Base-by-base conservation (phyloP, 2,329 filamentous ascomycete species). In the Cadophora gregata region DNA sequence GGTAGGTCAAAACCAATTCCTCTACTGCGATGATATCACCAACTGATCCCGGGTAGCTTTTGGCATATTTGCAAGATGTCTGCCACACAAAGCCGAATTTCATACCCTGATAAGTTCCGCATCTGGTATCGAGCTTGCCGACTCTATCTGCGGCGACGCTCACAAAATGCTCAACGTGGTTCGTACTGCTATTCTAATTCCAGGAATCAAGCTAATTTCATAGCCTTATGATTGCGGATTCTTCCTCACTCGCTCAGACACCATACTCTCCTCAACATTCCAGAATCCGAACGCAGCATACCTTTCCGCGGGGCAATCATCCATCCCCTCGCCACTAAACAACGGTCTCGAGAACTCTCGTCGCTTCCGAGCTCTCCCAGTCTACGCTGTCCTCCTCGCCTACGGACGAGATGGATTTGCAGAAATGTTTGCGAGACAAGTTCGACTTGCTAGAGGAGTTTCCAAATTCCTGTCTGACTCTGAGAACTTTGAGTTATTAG, bases 141-240 rank as follows among this genome's bases (percentile, higher is more conserved):
- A 97, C 76, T 96, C 92, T 60, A 93, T 97, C 72, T 90, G 93
- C 0, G 89, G 91, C 2, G 94, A 97, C 74, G 91, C 86, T 0
- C 95, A 98, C 78, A 97, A 97, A 76, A 80, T 97, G n/a, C 85
- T 98, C 68, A 97, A 97, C 72, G 93, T 97, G 55, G 88, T 89
- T 78, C 67, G 86, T 83, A 29, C 56, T 61, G 12, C 14, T 36
- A 38, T 65, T 31, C n/a, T 29, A 48, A 48, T 29, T 42, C 19
- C 21, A 24, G 14, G n/a, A n/a, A 31, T 12, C 10, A 29, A 33
- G 33, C 62, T 62, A 67, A 59, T 19, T 7, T 33, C 55, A 27
- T 55, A 74, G 73, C 94, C 95, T 0, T 97, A 97, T 74, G 95
- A 97, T 78, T 94, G 90, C 74, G 95, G 94, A 51, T 90, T 97